Evolutionary conservation across 2,329 filamentous ascomycete species (phyloP).

Genomic region (Lachnellula suecica): DNA sequence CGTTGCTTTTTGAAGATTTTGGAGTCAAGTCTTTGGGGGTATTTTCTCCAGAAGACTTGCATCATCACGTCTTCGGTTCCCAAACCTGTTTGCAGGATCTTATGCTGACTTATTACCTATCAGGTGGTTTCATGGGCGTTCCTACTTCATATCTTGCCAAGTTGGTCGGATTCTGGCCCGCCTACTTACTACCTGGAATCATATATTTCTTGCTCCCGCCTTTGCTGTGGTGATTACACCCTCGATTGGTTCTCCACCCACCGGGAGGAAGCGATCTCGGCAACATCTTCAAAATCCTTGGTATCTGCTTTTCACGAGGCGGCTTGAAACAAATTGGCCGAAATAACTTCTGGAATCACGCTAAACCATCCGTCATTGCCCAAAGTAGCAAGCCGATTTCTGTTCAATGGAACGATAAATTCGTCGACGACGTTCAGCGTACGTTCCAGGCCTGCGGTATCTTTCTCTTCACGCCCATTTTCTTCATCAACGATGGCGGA

Average conservation of each 20-base stretch:
- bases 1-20: too few relatives aligned
- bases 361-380: conserved; percentile 64
- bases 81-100: too few relatives aligned
- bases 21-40: too few relatives aligned
- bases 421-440: conserved; percentile 75
- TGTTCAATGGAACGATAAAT: conserved; percentile 80
- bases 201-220: conserved; percentile 61
- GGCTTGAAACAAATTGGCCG: conserved; percentile 64
- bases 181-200: conserved; percentile 48
- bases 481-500: conserved; percentile 37
- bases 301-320: conserved; percentile 45
- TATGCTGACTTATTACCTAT: too few relatives aligned
- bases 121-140: conserved; percentile 50
- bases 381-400: conserved; percentile 55
- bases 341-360: conserved; percentile 62
- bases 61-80: too few relatives aligned
- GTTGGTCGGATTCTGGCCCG: conserved; percentile 50
- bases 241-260: conserved; percentile 42
- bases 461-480: conserved; percentile 56
- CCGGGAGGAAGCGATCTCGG: conserved; percentile 46
- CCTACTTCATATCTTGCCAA: conserved; percentile 42
- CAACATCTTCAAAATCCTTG: conserved; percentile 44
- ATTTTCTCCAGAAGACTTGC: too few relatives aligned
- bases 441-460: conserved; percentile 69
- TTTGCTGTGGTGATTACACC: conserved; percentile 43